phyloP scores from a whole-genome alignment of 305 asterid genomes.

The Fraxinus velutina region DNA sequence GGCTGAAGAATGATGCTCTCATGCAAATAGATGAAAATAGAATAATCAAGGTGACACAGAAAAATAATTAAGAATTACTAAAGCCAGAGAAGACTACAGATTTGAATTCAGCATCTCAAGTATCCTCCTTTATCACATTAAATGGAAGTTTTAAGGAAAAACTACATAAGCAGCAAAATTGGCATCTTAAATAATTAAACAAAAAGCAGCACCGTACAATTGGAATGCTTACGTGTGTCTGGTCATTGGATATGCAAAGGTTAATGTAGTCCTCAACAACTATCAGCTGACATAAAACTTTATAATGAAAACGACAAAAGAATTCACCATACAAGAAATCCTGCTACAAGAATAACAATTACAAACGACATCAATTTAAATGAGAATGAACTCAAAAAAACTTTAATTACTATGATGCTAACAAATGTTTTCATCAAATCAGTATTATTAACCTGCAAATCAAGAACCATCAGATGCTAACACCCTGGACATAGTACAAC shows the following conservation, averaged over 20 bases:
- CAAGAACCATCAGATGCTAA: conserved; percentile 5
- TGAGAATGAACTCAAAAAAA: background rate
- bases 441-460: conserved; percentile 22
- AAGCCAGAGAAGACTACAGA: background rate
- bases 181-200: background rate
- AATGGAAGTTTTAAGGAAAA: background rate
- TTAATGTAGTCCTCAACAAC: background rate
- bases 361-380: background rate
- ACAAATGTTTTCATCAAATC: conserved; percentile 13
- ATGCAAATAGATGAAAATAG: background rate
- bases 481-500: conserved; percentile 30
- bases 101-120: background rate
- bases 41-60: background rate
- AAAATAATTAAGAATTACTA: background rate
- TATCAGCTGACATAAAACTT: background rate
- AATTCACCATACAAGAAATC: background rate
- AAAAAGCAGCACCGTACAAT: background rate
- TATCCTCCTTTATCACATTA: background rate
- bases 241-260: background rate
- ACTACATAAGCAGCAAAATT: background rate
- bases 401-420: background rate
- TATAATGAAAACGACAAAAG: background rate
- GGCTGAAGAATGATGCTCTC: background rate
- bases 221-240: background rate
- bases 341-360: background rate